phyloP scores from a whole-genome alignment of 2,329 filamentous ascomycete genomes.

The Gaeumannomyces sp. region DNA sequence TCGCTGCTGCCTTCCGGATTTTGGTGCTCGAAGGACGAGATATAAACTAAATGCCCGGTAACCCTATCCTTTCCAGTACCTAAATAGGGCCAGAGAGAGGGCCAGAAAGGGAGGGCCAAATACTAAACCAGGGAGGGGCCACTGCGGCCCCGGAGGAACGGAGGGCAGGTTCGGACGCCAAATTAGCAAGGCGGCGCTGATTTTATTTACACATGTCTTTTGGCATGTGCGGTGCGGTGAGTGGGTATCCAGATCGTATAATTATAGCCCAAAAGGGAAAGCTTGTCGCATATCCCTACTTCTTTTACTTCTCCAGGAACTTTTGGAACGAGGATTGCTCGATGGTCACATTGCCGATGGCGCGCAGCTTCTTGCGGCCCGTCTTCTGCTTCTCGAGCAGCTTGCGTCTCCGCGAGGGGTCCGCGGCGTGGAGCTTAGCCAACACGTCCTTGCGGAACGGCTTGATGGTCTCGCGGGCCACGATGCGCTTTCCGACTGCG shows the following conservation, averaged over 20 bases:
- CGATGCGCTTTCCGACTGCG: slow-evolving; percentile 70
- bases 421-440: slow-evolving; percentile 85
- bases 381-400: slow-evolving; percentile 95
- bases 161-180: no score
- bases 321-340: slow-evolving; percentile 93
- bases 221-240: neutral
- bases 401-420: slow-evolving; percentile 76
- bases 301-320: slow-evolving; percentile 71
- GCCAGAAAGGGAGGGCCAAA: no score
- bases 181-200: no score
- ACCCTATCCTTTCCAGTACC: no score
- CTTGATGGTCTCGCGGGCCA: slow-evolving; percentile 92
- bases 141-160: no score
- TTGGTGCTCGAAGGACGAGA: no score
- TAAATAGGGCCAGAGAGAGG: no score
- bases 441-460: slow-evolving; percentile 94
- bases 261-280: neutral
- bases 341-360: slow-evolving; percentile 88
- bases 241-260: neutral
- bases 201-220: neutral
- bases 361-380: slow-evolving; percentile 78
- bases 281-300: neutral
- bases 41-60: no score
- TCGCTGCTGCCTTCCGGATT: no score
- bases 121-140: no score